Evolutionary conservation across 208 protist species (phyloP), one percentile per base, ranked within the genome.

Genomic region (Leptomonas seymouri): DNA sequence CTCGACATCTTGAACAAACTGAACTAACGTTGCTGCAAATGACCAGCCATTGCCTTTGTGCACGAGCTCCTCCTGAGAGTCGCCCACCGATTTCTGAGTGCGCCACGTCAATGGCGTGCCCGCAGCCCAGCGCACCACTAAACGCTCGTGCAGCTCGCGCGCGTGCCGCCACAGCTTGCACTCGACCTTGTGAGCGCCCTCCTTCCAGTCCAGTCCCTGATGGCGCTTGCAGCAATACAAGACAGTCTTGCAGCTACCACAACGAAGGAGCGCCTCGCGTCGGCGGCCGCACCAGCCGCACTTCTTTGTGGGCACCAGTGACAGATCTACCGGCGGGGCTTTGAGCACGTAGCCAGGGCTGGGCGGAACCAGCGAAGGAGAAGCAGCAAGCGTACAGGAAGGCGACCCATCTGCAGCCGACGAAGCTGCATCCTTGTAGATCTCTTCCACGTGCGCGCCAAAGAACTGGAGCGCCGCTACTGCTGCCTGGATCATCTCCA

Each of bases 171-270:
- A 93, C 45, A 85, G 53, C 46, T 56, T 71, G 77, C 90, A 95
- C 60, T 82, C 78, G 51, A 59, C 56, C 65, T 71, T 78, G 74
- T 95, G 87, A n/a, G 45, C 31, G 6, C 79, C 82, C 42, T 75
- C 59, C 46, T 74, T 92, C 88, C 91, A 96, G 66, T 90, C 88
- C 54, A 87, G 67, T 62, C 67, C 76, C 73, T 93, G 91, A 51
- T 96, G 88, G 7, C 77, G 74, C 59, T 80, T 84, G 64, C 82
- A 81, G 78, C 91, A 96, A 64, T 96, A 96, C 76, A 71, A 73
- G 11, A 91, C 85, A 2, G 85, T 76, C 41, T 81, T 82, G 67
- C 91, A 96, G 14, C 75, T 78, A 41, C 86, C 74, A 60, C 91
- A 96, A 31, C 86, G 86, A 56, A 86, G 64, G 39, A 93, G 76